These are phyloP conservation scores for Rhododendron vialii DNA, from an alignment of 148 eudicot species.

Conservation along the genomic window DNA sequence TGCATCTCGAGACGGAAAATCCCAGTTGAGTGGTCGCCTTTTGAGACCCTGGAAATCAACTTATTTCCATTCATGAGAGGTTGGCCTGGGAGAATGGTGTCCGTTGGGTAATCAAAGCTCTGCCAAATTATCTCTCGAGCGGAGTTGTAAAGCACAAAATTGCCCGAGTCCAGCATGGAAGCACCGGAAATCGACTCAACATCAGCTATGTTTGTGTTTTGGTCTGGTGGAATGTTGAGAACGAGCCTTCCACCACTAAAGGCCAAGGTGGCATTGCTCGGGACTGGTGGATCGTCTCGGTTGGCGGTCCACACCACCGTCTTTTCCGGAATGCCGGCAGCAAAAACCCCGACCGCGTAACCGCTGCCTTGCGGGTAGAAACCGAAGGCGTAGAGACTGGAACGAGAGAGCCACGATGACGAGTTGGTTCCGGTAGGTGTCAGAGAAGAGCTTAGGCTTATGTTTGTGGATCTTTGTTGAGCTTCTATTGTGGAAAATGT, in stretches of 20 bases:
- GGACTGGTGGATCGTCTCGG: background rate
- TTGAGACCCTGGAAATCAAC: conserved; percentile 17
- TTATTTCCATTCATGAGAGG: background rate
- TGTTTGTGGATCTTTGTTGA: background rate
- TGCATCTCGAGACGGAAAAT: conserved; percentile 25
- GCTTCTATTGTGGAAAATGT: background rate
- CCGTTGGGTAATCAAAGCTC: conserved; percentile 32
- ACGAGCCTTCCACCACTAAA: background rate
- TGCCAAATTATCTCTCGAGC: conserved; percentile 16
- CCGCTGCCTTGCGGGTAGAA: conserved; percentile 20
- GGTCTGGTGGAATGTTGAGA: background rate
- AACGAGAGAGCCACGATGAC: conserved; percentile 5
- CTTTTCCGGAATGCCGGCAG: background rate
- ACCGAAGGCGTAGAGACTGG: conserved; percentile 20
- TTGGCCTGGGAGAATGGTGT: conserved; percentile 28
- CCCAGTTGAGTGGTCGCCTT: conserved; percentile 14
- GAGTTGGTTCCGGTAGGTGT: background rate
- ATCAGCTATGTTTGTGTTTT: background rate
- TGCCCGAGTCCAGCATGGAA: conserved; percentile 31
- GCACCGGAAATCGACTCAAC: background rate
- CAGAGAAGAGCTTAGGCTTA: conserved; percentile 5
- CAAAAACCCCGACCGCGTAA: conserved; percentile 4
- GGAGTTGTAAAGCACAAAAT: conserved; percentile 30
- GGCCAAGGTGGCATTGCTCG: background rate
- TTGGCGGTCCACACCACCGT: conserved; percentile 22